Base-by-base conservation (phyloP, 805 yeast genomes). In the Candida bentonensis region DNA sequence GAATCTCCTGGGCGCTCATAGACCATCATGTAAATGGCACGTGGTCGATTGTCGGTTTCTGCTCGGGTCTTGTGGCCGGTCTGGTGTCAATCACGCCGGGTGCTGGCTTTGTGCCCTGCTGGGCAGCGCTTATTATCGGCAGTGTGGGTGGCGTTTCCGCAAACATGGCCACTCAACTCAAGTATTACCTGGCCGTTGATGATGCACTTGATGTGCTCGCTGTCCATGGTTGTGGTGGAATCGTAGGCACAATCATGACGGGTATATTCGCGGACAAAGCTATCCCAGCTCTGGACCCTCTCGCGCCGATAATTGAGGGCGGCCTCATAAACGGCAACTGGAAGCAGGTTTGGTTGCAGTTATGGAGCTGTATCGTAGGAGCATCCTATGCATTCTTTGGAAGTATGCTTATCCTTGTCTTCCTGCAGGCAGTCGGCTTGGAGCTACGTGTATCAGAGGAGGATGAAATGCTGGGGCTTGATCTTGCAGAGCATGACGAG, bases 181-280 rank as follows among this genome's bases (percentile, higher is more conserved):
- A 88, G 69, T 66, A 70, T 52, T 44, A 75, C 47, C 60, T 89
- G 49, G 73, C 72, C 46, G 82, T 89, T 51, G 97, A 89, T 63
- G 97, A 89, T 62, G 95, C 96, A 67, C 72, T 88, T 71, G 96
- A 88, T 63, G 94, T 87, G 42, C 89, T 83, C 67, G 85, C 95
- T 23, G 67, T 85, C 47, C 96, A 87, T 63, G 95, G 94, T 55
- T 78, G 86, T 51, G 96, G 95, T 60, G 96, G 95, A 43, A 70
- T 79, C 56, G 67, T 74, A 51, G 96, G 96, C 41, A 76, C 82
- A 22, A 67, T 82, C 21, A 62, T 87, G 62, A 89, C 96, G 21
- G 97, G 95, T 59, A 69, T 89, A 51, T 89, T 89, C 62, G 94
- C 97, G 22, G 85, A 94, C 42, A 84, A 83, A 63, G 81, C 83